Evolutionary conservation across 1,284 basidiomycete species (phyloP), one percentile per base, ranked within the genome.

Genomic region (Meripilus lineatus): DNA sequence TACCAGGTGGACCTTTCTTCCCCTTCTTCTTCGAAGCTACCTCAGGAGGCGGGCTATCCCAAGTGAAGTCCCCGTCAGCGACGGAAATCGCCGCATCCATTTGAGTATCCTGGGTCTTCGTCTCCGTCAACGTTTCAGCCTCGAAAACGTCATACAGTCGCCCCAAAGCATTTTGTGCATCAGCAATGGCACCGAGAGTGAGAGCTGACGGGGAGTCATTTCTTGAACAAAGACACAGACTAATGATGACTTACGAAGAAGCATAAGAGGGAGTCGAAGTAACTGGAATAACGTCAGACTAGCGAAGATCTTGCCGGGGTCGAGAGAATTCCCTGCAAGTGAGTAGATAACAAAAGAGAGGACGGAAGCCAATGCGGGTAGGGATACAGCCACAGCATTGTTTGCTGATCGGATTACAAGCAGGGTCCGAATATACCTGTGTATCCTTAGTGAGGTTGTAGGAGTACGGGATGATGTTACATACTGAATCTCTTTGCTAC

Each of bases 291-390:
- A 70, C 0, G 86, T 81, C 36, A 96, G 69, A 13, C 88, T 88
- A 24, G 92, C 74, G 62, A 95, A 95, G 52, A 94, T 79, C 36
- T 77, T 69, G 0, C 79, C 81, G 0, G 89, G 73, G 39, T 86
- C 67, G 40, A 93, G 73, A 0, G 66, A 50, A 58, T 93, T 84
- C 1, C 84, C 81, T 0, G 80, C 74, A 10, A 78, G 65, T 1
- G 81, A 79, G 63, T 94, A 95, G 1, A 85, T 84, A 45, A 94
- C 73, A 58, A 97, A 95, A 0, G 91, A 79, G 23, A 96, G 57
- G 15, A 97, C 89, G 8, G 89, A 83, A 0, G 90, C 90, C 20
- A 97, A 66, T 3, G 82, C 77, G 0, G 93, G 92, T 50, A 93
- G 67, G 32, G 81, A 79, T 63, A 87, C 70, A 1, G 82, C 79